Base-by-base conservation (phyloP, 495 filamentous ascomycete genomes). In the Tuber aestivum region DNA sequence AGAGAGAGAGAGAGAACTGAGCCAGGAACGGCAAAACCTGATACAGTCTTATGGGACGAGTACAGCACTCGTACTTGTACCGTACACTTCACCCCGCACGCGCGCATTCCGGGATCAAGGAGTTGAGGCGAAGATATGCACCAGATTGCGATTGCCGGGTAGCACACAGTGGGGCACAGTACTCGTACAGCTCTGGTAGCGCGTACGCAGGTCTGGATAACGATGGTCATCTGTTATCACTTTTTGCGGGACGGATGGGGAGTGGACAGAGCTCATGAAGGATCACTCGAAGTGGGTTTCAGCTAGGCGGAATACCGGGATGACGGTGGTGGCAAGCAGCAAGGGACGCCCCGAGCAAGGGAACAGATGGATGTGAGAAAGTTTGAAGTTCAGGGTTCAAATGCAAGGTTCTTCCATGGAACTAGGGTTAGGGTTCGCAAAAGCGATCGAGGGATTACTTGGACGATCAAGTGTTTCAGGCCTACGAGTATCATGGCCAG, bases 71-170 rank as follows among this genome's bases (percentile, higher is more conserved):
- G n/a, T n/a, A n/a, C n/a, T n/a, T n/a, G n/a, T n/a, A n/a, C n/a
- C n/a, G 50, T 56, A 27, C 50, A 27, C 50, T 56, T 56, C 50
- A 56, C 50, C 50, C 50, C n/a, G 50, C 50, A n/a, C 50, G 50
- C 50, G 50, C 23, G 50, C 50, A 27, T 56, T 10, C 50, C 50
- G 9, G 50, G 50, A 10, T 48, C 21, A 1, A 56, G 50, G 23
- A 56, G 50, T 56, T 56, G n/a, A 56, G 50, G n/a, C 23, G 50
- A 56, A n/a, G 50, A 27, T 56, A n/a, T 27, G 50, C 50, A 27
- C 48, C 48, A 23, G 0, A 23, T 48, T 48, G 7, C 45, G 45
- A n/a, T n/a, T n/a, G 45, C 45, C 45, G 45, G 5, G 20, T 23
- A 27, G 50, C 18, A n/a, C 50, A 56, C 50, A 56, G 48, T 27